A percentile compares a stretch with the other conserved stretches of the same genome.
Evolutionary conservation across 2,329 filamentous ascomycete species (phyloP).

Genomic region (Xylaria hypoxylon): DNA sequence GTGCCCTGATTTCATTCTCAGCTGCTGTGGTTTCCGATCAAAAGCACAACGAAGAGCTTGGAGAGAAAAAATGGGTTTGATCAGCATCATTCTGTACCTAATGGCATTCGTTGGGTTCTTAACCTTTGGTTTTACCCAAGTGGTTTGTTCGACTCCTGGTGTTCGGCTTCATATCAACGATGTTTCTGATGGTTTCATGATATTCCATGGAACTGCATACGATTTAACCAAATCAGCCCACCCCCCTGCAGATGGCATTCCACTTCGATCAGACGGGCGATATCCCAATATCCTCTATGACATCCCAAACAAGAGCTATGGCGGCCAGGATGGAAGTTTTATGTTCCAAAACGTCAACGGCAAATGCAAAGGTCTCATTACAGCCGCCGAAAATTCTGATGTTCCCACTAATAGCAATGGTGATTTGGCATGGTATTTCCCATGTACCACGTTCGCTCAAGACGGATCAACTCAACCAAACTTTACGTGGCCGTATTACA

Average conservation of each 20-base stretch:
- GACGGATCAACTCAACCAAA: slow-evolving; percentile 88
- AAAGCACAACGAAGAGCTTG: slow-evolving; percentile 92
- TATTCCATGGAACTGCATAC: slow-evolving; percentile 93
- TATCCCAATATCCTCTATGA: slow-evolving; percentile 88
- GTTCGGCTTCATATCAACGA: slow-evolving; percentile 84
- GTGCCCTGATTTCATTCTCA: slow-evolving; percentile 86
- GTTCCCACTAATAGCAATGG: slow-evolving; percentile 79
- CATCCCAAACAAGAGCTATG: slow-evolving; percentile 77
- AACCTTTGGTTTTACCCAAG: slow-evolving; percentile 94
- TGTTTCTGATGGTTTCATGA: slow-evolving; percentile 87
- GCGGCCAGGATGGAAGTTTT: slow-evolving; percentile 94
- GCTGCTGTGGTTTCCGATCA: slow-evolving; percentile 85
- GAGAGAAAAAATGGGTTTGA: slow-evolving; percentile 97
- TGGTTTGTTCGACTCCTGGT: slow-evolving; percentile 81
- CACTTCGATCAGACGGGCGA: slow-evolving; percentile 59
- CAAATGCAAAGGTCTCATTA: slow-evolving; percentile 92
- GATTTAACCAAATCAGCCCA: slow-evolving; percentile 82
- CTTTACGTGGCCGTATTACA: slow-evolving; percentile 77
- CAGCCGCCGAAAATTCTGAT: slow-evolving; percentile 74
- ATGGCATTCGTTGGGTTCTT: slow-evolving; percentile 92
- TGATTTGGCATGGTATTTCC: slow-evolving; percentile 95
- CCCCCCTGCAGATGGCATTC: slow-evolving; percentile 82
- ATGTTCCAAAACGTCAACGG: slow-evolving; percentile 99
- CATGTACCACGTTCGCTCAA: slow-evolving; percentile 90
- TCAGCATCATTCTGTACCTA: slow-evolving; percentile 91